These are phyloP conservation scores for Cardiospermum halicacabum DNA, from an alignment of 345 rosid genomes.

Conservation along the genomic window DNA sequence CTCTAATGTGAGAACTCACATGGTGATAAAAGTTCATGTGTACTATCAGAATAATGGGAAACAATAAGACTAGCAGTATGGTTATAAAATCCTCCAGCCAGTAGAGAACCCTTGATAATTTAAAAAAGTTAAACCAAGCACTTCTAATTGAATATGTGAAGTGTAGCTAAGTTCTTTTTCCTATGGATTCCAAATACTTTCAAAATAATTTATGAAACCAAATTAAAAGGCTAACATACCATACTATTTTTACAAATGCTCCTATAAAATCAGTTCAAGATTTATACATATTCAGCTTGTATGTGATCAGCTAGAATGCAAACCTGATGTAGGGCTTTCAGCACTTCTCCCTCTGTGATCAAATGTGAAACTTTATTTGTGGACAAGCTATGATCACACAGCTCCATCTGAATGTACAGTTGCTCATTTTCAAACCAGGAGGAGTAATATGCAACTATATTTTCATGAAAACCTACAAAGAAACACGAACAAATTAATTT, in stretches of 20 bases:
- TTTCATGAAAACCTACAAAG: slow-evolving; percentile 69
- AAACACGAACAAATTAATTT: slow-evolving; percentile 10
- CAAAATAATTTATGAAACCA: too few relatives aligned
- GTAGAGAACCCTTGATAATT: not conserved
- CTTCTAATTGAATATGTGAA: not conserved
- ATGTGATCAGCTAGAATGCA: slow-evolving; percentile 4
- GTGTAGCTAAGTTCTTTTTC: not conserved
- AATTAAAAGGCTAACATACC: too few relatives aligned
- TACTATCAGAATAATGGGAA: not conserved
- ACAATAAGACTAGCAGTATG: not conserved
- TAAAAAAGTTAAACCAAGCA: not conserved
- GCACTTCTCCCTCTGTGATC: slow-evolving; percentile 52
- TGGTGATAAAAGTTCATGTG: not conserved
- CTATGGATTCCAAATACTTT: too few relatives aligned
- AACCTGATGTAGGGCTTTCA: slow-evolving; percentile 73
- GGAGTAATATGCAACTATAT: slow-evolving; percentile 73
- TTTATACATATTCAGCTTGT: not conserved
- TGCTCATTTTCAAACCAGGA: slow-evolving; percentile 97
- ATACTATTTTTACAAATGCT: not conserved
- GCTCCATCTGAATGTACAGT: slow-evolving; percentile 93
- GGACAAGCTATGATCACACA: slow-evolving; percentile 84
- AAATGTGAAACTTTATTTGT: slow-evolving; percentile 30
- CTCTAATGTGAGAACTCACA: slow-evolving; percentile 11
- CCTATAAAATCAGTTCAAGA: not conserved
- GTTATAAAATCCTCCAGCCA: not conserved